Percentiles rank a stretch among this genome's conserved stretches.
Conservation (phyloP, 352 stramenopile species). For the Globisporangium spiculum region DNA sequence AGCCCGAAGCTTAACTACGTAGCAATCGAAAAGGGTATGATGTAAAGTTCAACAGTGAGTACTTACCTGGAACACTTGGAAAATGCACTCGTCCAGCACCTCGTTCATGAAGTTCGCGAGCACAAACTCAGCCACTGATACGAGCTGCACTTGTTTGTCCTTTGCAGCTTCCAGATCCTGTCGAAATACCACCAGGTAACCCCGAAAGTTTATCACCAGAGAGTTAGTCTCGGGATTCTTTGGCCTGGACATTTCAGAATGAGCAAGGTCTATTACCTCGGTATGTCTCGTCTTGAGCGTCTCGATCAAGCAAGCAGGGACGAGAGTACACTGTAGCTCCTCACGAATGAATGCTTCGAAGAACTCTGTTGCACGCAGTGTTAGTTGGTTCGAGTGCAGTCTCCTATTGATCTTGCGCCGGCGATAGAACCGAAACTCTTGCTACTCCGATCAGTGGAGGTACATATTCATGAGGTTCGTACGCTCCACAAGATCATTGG, state of each 20-base stretch:
- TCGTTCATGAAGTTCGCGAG: constrained; percentile 22
- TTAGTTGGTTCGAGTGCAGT: constrained; percentile 21
- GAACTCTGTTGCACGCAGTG: constrained; percentile 21
- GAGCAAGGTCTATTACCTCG: constrained; percentile 20
- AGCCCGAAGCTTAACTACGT: no score
- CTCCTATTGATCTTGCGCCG: constrained; percentile 21
- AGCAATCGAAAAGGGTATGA: no score
- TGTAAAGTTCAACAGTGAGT: background rate
- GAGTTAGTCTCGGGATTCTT: background rate
- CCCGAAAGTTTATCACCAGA: background rate
- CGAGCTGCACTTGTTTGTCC: constrained; percentile 22
- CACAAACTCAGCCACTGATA: constrained; percentile 15
- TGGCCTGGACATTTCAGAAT: background rate
- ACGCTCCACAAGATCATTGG: background rate
- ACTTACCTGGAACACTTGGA: constrained; percentile 33
- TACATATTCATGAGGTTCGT: no score
- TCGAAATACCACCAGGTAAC: background rate
- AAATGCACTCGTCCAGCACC: constrained; percentile 18
- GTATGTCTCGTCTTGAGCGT: constrained; percentile 28
- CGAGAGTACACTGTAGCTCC: constrained; percentile 24
- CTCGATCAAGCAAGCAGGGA: constrained; percentile 41
- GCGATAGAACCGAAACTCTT: constrained; percentile 42
- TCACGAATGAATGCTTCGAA: constrained; percentile 33
- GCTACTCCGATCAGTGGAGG: constrained; percentile 16
- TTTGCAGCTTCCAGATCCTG: constrained; percentile 23